Evolutionary conservation across 331 rosid genomes (phyloP).

Genomic region (Malus hybrid): DNA sequence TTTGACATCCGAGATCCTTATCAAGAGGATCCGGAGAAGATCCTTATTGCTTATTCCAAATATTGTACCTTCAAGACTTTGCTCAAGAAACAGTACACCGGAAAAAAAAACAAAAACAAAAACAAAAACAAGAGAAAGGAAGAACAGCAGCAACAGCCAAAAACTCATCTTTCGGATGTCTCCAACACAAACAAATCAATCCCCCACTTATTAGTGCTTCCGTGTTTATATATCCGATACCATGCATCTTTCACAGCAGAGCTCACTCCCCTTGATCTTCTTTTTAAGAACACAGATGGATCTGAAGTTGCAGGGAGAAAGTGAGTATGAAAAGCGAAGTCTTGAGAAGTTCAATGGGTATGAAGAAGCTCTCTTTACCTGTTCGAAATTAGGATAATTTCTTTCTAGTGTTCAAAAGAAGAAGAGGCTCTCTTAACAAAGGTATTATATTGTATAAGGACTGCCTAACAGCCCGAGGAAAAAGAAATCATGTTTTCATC

Average conservation of each 20-base stretch:
- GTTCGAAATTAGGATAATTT: not conserved
- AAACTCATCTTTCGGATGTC: not conserved
- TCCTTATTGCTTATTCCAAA: no score
- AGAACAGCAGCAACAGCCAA: not conserved
- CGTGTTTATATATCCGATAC: not conserved
- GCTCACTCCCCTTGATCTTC: not conserved
- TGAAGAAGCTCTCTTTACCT: not conserved
- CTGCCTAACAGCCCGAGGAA: not conserved
- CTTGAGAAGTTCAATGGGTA: not conserved
- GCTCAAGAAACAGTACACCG: not conserved
- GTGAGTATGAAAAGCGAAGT: not conserved
- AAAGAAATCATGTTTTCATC: constrained; percentile 20
- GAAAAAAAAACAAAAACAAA: not conserved
- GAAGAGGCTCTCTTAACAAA: not conserved
- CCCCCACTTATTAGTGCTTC: not conserved
- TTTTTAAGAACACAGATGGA: not conserved
- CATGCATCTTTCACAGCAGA: not conserved
- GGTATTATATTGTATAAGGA: not conserved
- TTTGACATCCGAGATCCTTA: fast-evolving
- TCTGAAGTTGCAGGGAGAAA: not conserved
- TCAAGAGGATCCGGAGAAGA: no score
- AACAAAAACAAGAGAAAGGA: not conserved
- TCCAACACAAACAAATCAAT: not conserved
- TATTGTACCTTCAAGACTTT: not conserved
- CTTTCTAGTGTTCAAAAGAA: not conserved